phyloP scores from a whole-genome alignment of 2,329 filamentous ascomycete genomes.

The Ustilaginoidea virens region DNA sequence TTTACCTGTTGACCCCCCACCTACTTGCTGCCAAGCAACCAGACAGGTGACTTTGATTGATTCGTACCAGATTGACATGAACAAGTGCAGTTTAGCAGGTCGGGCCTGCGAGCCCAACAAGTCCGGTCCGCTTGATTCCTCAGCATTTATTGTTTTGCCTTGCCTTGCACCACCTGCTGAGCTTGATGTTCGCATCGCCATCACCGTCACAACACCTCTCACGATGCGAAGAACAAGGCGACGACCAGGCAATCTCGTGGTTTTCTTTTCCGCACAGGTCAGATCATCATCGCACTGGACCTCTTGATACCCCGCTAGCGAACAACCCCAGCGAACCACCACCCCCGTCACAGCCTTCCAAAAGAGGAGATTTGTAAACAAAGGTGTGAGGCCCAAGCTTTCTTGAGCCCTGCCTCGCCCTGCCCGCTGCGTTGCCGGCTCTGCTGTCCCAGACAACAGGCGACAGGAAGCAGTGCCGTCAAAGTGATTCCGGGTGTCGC shows the following conservation, averaged over 20 bases:
- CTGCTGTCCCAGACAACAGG: conserved; percentile 21
- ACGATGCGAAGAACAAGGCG: conserved; percentile 9
- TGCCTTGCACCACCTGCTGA: background rate
- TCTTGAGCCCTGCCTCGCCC: too few relatives aligned
- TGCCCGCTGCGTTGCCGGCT: conserved; percentile 6
- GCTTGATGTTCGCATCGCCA: conserved; percentile 4
- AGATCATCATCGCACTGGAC: conserved; percentile 1
- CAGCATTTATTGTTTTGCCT: too few relatives aligned
- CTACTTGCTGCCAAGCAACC: too few relatives aligned
- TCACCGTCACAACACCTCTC: conserved; percentile 7
- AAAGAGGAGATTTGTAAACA: conserved; percentile 26
- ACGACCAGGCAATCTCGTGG: conserved; percentile 6
- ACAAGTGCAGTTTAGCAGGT: too few relatives aligned
- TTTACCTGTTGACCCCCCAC: too few relatives aligned
- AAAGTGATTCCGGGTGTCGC: conserved; percentile 4
- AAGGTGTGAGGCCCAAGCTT: conserved; percentile 18
- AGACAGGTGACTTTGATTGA: too few relatives aligned
- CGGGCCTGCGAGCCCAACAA: too few relatives aligned
- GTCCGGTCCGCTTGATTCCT: too few relatives aligned
- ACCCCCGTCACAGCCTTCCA: conserved; percentile 16
- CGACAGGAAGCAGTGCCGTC: conserved; percentile 14
- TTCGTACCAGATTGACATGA: too few relatives aligned
- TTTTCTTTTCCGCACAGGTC: background rate
- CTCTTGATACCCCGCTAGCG: conserved; percentile 3
- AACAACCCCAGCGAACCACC: conserved; percentile 2